Percentiles rank a stretch among this genome's conserved stretches.
These are phyloP conservation scores for Malassezia yamatoensis DNA, from an alignment of 1,284 basidiomycete genomes.

Conservation along the genomic window DNA sequence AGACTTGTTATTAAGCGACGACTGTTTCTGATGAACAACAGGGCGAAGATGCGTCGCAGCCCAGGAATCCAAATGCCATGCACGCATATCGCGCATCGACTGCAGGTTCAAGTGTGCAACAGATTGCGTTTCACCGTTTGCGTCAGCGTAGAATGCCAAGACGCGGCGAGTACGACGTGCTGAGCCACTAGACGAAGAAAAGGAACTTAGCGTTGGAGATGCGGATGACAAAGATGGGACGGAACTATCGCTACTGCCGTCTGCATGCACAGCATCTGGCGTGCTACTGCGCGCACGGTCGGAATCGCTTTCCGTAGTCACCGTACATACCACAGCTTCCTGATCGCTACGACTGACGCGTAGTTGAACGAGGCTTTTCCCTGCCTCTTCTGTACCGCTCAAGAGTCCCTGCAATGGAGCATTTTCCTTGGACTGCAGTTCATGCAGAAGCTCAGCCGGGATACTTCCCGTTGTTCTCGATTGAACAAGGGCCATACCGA, in stretches of 20 bases:
- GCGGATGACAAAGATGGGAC: slow-evolving; percentile 13
- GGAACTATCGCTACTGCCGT: slow-evolving; percentile 15
- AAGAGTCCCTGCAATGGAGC: slow-evolving; percentile 1
- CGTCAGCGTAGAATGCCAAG: not conserved
- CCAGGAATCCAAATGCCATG: slow-evolving; percentile 9
- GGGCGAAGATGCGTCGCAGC: not conserved
- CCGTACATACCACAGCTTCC: not conserved
- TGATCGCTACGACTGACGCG: not conserved
- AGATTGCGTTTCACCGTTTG: not conserved
- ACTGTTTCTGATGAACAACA: not conserved
- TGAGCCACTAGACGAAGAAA: slow-evolving; percentile 2
- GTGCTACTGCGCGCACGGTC: not conserved
- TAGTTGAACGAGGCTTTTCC: not conserved
- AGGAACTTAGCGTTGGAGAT: slow-evolving; percentile 10
- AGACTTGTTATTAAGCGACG: not conserved
- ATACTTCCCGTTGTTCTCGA: not conserved
- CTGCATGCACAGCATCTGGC: not conserved
- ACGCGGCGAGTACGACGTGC: slow-evolving; percentile 10
- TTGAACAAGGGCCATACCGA: not conserved
- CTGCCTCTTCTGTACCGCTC: not conserved
- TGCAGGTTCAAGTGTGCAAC: not conserved
- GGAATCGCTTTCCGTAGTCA: not conserved
- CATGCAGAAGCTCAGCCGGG: slow-evolving; percentile 1
- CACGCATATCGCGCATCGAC: not conserved
- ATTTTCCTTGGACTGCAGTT: not conserved